phyloP scores from a whole-genome alignment of 768 basidiomycete genomes.

The Paxillus ammoniavirescens region DNA sequence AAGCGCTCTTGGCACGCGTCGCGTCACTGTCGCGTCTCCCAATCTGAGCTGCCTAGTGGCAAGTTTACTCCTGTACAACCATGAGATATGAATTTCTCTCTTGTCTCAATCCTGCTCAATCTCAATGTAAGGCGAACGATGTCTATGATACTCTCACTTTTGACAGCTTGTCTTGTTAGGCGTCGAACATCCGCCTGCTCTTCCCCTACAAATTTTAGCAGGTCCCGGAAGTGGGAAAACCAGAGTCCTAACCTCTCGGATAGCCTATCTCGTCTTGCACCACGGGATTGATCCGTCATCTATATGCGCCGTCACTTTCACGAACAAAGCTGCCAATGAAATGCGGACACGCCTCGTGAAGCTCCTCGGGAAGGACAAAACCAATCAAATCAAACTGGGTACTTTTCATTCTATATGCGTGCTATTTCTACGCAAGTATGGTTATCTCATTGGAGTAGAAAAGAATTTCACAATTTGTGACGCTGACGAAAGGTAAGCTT shows the following conservation, averaged over 20 bases:
- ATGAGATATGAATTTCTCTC: slow-evolving; percentile 3
- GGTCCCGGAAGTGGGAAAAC: slow-evolving; percentile 81
- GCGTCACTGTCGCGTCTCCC: not conserved
- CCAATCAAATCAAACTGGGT: slow-evolving; percentile 59
- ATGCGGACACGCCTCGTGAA: slow-evolving; percentile 71
- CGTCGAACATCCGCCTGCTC: slow-evolving; percentile 57
- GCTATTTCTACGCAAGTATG: slow-evolving; percentile 66
- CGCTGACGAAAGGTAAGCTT: slow-evolving; percentile 67
- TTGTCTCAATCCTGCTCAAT: slow-evolving; percentile 7
- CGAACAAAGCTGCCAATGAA: slow-evolving; percentile 88
- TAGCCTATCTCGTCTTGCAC: slow-evolving; percentile 60
- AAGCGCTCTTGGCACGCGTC: not conserved
- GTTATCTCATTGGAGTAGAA: slow-evolving; percentile 52
- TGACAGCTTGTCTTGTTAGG: slow-evolving; percentile 40
- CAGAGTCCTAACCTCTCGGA: slow-evolving; percentile 66
- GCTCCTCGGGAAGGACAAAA: slow-evolving; percentile 61
- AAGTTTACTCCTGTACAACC: not conserved
- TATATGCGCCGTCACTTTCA: slow-evolving; percentile 84
- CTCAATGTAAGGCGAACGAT: not conserved
- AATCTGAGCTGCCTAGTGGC: not conserved
- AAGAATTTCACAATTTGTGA: slow-evolving; percentile 84
- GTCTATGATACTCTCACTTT: not conserved
- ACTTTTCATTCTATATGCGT: slow-evolving; percentile 82
- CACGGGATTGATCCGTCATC: slow-evolving; percentile 50
- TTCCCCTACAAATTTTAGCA: slow-evolving; percentile 77